Evolutionary conservation across 2,329 filamentous ascomycete species (phyloP).

Genomic region (Boeremia exigua): DNA sequence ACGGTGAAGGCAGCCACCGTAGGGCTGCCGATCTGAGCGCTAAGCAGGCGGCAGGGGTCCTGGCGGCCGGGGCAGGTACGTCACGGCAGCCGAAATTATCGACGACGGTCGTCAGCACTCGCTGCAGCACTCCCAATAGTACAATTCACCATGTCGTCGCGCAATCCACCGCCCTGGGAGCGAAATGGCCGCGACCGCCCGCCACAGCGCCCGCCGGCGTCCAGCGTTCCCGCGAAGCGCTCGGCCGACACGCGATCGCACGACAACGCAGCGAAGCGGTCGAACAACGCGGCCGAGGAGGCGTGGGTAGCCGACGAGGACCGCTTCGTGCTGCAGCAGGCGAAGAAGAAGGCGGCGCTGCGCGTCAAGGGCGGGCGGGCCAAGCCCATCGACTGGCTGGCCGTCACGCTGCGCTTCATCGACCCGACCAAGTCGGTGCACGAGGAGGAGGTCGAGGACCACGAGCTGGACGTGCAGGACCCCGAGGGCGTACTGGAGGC

Average conservation of each 20-base stretch:
- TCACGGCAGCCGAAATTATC: conserved; percentile 27
- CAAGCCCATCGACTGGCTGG: conserved; percentile 91
- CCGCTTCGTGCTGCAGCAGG: conserved; percentile 92
- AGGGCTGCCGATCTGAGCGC: conserved; percentile 19
- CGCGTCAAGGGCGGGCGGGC: conserved; percentile 89
- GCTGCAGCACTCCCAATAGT: not conserved
- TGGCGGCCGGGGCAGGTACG: conserved; percentile 24
- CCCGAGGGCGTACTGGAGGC: conserved; percentile 82
- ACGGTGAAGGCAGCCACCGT: not conserved
- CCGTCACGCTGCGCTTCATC: conserved; percentile 87
- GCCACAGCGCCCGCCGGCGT: conserved; percentile 32
- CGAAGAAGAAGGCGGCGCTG: conserved; percentile 97
- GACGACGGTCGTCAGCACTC: not conserved
- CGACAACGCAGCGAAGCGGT: conserved; percentile 49
- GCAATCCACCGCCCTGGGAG: conserved; percentile 43
- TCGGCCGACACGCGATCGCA: conserved; percentile 52
- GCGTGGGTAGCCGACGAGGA: conserved; percentile 93
- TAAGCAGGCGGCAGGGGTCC: conserved; percentile 1
- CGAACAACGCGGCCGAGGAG: conserved; percentile 55
- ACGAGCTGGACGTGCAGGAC: conserved; percentile 75
- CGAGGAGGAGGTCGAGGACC: conserved; percentile 83
- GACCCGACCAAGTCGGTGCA: conserved; percentile 79
- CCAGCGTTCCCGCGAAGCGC: conserved; percentile 51
- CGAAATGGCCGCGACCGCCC: conserved; percentile 30
- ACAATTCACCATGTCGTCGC: conserved; percentile 34